These are phyloP conservation scores for Debaryomyces udenii DNA, from an alignment of 1,139 yeast species.

Conservation along the genomic window DNA sequence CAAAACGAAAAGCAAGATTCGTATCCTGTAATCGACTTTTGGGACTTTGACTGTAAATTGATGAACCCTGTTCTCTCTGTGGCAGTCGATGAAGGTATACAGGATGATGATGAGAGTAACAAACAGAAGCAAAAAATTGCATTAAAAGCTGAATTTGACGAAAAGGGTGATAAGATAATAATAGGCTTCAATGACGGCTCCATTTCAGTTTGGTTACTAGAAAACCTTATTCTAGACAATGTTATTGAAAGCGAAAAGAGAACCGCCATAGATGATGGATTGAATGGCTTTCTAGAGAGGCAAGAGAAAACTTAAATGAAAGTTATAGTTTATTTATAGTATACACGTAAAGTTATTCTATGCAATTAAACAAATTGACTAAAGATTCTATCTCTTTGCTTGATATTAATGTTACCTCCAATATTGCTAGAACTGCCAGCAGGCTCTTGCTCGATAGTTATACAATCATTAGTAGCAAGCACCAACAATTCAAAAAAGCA, in stretches of 20 bases:
- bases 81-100: slow-evolving; percentile 13
- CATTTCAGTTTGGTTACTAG: slow-evolving; percentile 23
- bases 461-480: slow-evolving; percentile 76
- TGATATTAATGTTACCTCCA: slow-evolving; percentile 62
- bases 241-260: slow-evolving; percentile 3
- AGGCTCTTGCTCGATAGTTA: slow-evolving; percentile 58
- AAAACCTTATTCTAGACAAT: slow-evolving; percentile 19
- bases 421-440: slow-evolving; percentile 33
- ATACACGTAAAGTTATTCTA: slow-evolving; percentile 18
- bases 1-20: slow-evolving; percentile 13
- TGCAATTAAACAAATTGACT: slow-evolving; percentile 36
- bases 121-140: slow-evolving; percentile 13
- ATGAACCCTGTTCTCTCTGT: slow-evolving; percentile 41
- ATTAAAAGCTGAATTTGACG: slow-evolving; percentile 25
- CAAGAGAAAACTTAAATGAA: not conserved
- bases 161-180: slow-evolving; percentile 24
- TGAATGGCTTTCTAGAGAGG: slow-evolving; percentile 2
- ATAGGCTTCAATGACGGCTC: slow-evolving; percentile 33
- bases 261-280: slow-evolving; percentile 16
- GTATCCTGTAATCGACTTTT: slow-evolving; percentile 48
- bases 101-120: not conserved
- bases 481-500: slow-evolving; percentile 84
- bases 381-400: slow-evolving; percentile 53
- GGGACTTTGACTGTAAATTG: slow-evolving; percentile 51
- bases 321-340: slow-evolving; percentile 13